Evolutionary conservation across 176 grass and related monocot species (phyloP), one percentile per base, ranked within the genome.

Genomic region (Saccharum officinarum): DNA sequence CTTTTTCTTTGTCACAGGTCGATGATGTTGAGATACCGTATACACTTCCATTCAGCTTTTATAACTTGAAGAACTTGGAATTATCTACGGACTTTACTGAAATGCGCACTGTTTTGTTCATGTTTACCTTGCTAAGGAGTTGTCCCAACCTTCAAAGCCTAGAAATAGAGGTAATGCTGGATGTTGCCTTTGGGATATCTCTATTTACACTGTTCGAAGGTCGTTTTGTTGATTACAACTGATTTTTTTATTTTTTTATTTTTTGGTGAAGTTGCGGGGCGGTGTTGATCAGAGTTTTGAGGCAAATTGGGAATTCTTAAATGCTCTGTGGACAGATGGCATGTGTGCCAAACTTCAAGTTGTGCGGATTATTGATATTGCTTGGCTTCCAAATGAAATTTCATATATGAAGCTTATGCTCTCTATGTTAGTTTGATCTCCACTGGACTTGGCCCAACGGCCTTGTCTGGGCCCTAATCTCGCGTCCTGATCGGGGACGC

Each of bases 111-210:
- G 73, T 73, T 73, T 39, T 73, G 13, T 80, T 10, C 20, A 73
- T 31, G 17, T 80, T 80, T 65, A 64, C 40, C 67, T 73, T 86
- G 28, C 28, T 73, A 63, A 73, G 41, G 68, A 86, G 28, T 52
- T 30, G 67, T 26, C 77, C 55, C 0, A 80, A 73, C 22, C 76
- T 86, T 37, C 25, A 86, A 47, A 60, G 44, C 37, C 76, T 86
- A 6, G 33, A 80, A 80, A 52, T 73, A 52, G 1, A 18, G 84
- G 84, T 86, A 86, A 41, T 23, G 12, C 11, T 46, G 11, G 44
- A 46, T 46, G 44, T 46, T 46, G 44, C 44, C 44, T 46, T 46
- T 46, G 11, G 12, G 12, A 46, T 14, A 46, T 10, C 12, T 13
- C 11, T 46, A 11, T 46, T 46, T 46, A 46, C 44, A 46, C 12